Base-by-base conservation (phyloP, 2,329 filamentous ascomycete genomes). In the Mariannaea sp. region DNA sequence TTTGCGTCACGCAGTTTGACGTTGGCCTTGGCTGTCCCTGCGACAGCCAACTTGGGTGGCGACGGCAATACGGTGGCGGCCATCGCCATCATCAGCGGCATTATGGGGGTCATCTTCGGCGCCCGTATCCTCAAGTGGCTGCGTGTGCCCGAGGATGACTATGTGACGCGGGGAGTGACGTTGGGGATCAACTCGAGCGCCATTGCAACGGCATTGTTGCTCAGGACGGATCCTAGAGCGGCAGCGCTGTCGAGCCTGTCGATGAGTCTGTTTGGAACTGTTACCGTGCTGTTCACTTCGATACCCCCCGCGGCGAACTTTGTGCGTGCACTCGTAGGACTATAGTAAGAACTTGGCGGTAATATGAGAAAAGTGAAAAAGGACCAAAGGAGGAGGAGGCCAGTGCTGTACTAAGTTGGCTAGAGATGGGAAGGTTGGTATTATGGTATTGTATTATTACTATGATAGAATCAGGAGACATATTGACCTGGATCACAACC, bases 141-240 rank as follows among this genome's bases (percentile, higher is more conserved):
- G 56, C 75, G 71, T 51, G 80, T 86, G 3, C 81, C 80, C 0
- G 78, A 84, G 67, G 82, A 85, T 60, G 83, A 85, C 66, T 86
- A 85, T 55, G 81, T 86, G 27, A 85, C 82, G 1, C 71, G 81
- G n/a, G 83, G 83, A 8, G 80, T 86, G 4, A 81, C 81, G 1
- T 66, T 85, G n/a, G 82, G 83, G 4, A 80, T 79, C 2, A 85
- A 85, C 63, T 83, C 81, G 0, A 81, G 79, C 4, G 83, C 82
- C 5, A 81, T 86, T 32, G 82, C 77, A 1, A 85, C 83, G 3
- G 82, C 83, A 0, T 64, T 84, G 27, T 69, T 86, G 2, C 67
- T 86, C 2, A 72, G 76, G 2, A 79, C 77, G 1, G 82, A 86
- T 56, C 82, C 81, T 1, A 74, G 82, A 36, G 82, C 82, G 5